Conservation (phyloP, 2,329 filamentous ascomycete species). For the Chaetomium sp. region DNA sequence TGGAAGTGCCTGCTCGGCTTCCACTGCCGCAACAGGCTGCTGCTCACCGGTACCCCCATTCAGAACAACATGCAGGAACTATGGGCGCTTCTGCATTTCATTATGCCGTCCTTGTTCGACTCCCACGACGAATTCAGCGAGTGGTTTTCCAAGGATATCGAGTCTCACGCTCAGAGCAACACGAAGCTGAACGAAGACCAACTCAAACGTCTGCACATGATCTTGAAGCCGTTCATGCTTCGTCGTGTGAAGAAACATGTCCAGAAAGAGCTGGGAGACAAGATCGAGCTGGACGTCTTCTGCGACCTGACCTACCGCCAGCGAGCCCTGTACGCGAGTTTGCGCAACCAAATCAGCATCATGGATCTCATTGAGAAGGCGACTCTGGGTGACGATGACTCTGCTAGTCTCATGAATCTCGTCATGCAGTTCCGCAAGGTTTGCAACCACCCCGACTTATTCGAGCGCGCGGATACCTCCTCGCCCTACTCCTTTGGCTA, state of each 20-base stretch:
- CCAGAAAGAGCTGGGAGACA: conserved; percentile 97
- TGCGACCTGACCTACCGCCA: conserved; percentile 96
- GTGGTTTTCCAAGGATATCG: conserved; percentile 94
- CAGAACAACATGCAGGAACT: conserved; percentile 99
- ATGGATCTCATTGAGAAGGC: conserved; percentile 98
- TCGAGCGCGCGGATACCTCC: conserved; percentile 86
- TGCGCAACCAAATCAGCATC: conserved; percentile 95
- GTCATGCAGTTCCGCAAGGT: conserved; percentile 99
- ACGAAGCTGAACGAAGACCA: conserved; percentile 99
- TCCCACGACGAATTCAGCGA: conserved; percentile 89
- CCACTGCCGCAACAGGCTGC: conserved; percentile 87
- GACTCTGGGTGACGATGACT: conserved; percentile 89
- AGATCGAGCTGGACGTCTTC: conserved; percentile 94
- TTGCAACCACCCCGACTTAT: conserved; percentile 95
- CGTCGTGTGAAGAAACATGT: conserved; percentile 99
- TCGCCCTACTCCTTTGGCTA: conserved; percentile 78
- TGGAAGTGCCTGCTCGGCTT: conserved; percentile 96
- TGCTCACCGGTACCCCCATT: conserved; percentile 94
- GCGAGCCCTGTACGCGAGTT: conserved; percentile 82
- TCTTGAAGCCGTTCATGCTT: conserved; percentile 98
- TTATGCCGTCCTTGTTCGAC: conserved; percentile 98
- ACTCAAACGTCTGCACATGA: conserved; percentile 95
- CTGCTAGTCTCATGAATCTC: conserved; percentile 94
- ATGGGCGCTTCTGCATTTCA: conserved; percentile 96
- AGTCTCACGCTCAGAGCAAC: conserved; percentile 96